Base-by-base conservation (phyloP, 2,329 filamentous ascomycete genomes). In the Clarireedia sp. region DNA sequence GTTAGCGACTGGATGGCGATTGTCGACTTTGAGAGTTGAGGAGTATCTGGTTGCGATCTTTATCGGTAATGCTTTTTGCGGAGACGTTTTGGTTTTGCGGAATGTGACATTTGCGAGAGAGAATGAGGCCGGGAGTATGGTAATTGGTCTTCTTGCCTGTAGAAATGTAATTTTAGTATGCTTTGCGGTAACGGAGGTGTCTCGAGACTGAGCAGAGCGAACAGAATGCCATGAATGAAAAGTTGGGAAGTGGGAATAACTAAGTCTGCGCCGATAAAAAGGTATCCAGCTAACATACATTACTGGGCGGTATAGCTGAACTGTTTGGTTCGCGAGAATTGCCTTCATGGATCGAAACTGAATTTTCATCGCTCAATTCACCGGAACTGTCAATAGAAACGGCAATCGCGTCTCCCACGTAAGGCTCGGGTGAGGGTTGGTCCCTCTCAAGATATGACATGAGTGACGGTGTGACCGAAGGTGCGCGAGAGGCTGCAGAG, bases 71-170 rank as follows among this genome's bases (percentile, higher is more conserved):
- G n/a, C 14, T 7, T 51, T 36, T 17, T 45, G 3, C 29, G 40
- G 6, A 5, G 41, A 53, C 9, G 33, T 29, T 21, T 55, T 53
- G n/a, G 23, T 47, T 40, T 57, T 63, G 16, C 57, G 57, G 12
- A 59, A n/a, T 1, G 57, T 63, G 21, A 63, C 51, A 9, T 60
- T 62, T 12, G 58, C n/a, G n/a, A 62, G 46, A 16, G 57, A 55
- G 44, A 57, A 53, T n/a, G 47, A 54, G 14, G 51, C 48, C 5
- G 44, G 38, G 2, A 52, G 37, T 17, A 51, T 51, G 9, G 56
- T 57, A 16, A 53, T 58, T 54, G 47, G 48, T 40, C 55, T 51
- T 36, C 55, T 60, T 10, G 37, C 21, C 53, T 51, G 26, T 48
- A 17, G 14, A 9, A 21, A 10, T n/a, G 17, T 24, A 21, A 16